These are phyloP conservation scores for Solanum etuberosum DNA, from an alignment of 257 asterid species.

Conservation along the genomic window DNA sequence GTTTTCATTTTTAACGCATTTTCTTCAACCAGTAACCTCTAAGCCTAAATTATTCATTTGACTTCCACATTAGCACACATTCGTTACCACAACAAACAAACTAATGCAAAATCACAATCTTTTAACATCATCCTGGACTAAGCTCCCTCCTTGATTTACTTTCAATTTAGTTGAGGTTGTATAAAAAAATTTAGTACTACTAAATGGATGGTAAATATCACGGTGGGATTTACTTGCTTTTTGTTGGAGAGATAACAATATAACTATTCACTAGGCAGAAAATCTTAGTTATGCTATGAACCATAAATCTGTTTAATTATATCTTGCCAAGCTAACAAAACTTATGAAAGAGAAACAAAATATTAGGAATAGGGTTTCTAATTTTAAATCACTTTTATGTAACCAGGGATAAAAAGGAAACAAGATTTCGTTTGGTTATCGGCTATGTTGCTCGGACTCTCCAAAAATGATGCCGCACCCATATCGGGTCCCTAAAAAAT, in stretches of 20 bases:
- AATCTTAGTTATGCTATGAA: not conserved
- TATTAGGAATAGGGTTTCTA: not conserved
- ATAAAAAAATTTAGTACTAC: not conserved
- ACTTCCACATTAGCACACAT: not conserved
- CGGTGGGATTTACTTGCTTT: not conserved
- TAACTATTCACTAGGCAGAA: not conserved
- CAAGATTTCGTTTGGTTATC: not conserved
- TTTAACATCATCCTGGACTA: not conserved
- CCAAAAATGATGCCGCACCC: too few relatives aligned
- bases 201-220: not conserved
- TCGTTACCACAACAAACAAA: not conserved
- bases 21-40: not conserved
- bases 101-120: not conserved
- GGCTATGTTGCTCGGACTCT: too few relatives aligned
- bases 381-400: not conserved
- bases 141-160: not conserved
- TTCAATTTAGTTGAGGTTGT: not conserved
- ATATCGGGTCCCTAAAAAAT: too few relatives aligned
- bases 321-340: not conserved
- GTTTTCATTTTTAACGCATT: not conserved
- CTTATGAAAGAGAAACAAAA: not conserved
- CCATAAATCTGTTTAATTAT: not conserved
- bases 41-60: not conserved
- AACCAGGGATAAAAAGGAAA: not conserved
- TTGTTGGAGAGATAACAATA: not conserved